Conservation (phyloP, 441 rosid genomes). For the Arabidopsis lyrata region DNA sequence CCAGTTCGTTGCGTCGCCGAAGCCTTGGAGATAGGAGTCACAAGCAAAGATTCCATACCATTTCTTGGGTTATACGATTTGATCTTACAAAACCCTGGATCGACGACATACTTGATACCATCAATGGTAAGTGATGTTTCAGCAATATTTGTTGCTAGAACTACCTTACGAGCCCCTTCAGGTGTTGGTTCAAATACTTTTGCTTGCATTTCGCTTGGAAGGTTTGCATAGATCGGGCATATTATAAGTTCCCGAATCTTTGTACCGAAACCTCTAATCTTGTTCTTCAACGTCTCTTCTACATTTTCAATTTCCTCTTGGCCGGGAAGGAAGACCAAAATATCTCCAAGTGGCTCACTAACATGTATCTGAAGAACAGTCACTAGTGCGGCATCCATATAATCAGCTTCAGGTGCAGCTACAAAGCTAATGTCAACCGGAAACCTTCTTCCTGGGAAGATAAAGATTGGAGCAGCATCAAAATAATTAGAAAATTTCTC, state of each 20-base stretch:
- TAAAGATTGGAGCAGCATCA: slow-evolving; percentile 89
- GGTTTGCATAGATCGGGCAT: slow-evolving; percentile 93
- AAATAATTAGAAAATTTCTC: slow-evolving; percentile 95
- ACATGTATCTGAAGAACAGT: slow-evolving; percentile 89
- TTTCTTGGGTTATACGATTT: slow-evolving; percentile 94
- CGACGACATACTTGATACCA: slow-evolving; percentile 91
- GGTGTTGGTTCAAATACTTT: slow-evolving; percentile 96
- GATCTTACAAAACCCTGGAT: slow-evolving; percentile 96
- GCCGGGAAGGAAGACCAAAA: slow-evolving; percentile 88
- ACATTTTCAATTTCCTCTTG: slow-evolving; percentile 97
- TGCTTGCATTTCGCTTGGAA: slow-evolving; percentile 93
- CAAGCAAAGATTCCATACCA: slow-evolving; percentile 94
- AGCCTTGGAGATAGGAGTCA: slow-evolving; percentile 93
- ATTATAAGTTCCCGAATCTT: slow-evolving; percentile 89
- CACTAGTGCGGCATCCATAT: slow-evolving; percentile 89
- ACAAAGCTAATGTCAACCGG: slow-evolving; percentile 94
- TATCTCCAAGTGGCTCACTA: slow-evolving; percentile 79
- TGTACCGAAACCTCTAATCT: slow-evolving; percentile 85
- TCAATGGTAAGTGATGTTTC: slow-evolving; percentile 95
- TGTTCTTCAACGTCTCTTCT: slow-evolving; percentile 86
- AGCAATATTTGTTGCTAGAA: slow-evolving; percentile 93
- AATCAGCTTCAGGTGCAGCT: slow-evolving; percentile 92
- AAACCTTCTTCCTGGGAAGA: slow-evolving; percentile 93
- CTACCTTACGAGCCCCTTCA: slow-evolving; percentile 93
- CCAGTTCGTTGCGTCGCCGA: slow-evolving; percentile 96